Evolutionary conservation across 805 yeast species (phyloP).

Genomic region (Teunomyces barrocoloradensis): DNA sequence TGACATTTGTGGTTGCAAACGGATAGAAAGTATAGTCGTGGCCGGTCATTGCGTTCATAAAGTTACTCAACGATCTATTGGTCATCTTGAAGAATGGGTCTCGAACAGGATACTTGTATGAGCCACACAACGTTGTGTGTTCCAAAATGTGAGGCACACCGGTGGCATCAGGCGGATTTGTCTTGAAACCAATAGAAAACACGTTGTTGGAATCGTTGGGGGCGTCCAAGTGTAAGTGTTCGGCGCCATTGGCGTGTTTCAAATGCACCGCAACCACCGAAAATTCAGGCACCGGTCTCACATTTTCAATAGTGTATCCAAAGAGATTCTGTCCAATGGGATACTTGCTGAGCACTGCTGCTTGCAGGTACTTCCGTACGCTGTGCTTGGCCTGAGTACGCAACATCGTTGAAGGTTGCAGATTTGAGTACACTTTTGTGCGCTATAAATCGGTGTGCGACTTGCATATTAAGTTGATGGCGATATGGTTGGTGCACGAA

Average conservation of each 20-base stretch:
- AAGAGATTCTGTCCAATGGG: conserved; percentile 61
- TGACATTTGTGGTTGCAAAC: conserved; percentile 86
- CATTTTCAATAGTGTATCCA: conserved; percentile 67
- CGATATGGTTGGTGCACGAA: too few species aligned
- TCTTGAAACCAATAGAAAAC: conserved; percentile 84
- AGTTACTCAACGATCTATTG: conserved; percentile 88
- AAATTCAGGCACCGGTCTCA: conserved; percentile 74
- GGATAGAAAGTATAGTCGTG: conserved; percentile 95
- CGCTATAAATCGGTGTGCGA: neutral
- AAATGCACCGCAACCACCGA: conserved; percentile 76
- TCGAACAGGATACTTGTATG: conserved; percentile 84
- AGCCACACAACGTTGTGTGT: conserved; percentile 95
- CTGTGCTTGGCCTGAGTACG: neutral
- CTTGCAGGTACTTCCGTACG: conserved; percentile 3
- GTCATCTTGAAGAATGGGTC: conserved; percentile 98
- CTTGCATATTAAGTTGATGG: neutral
- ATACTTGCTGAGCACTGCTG: conserved; percentile 36
- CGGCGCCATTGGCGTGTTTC: conserved; percentile 71
- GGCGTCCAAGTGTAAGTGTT: conserved; percentile 80
- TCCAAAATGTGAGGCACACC: conserved; percentile 97
- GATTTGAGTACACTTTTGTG: neutral
- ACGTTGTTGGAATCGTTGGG: conserved; percentile 83
- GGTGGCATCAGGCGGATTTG: conserved; percentile 91
- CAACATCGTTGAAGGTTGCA: neutral
- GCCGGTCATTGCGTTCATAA: conserved; percentile 99